A percentile compares a stretch with the other conserved stretches of the same genome.
phyloP scores from a whole-genome alignment of 768 basidiomycete genomes.

The Boletus subparvulus region DNA sequence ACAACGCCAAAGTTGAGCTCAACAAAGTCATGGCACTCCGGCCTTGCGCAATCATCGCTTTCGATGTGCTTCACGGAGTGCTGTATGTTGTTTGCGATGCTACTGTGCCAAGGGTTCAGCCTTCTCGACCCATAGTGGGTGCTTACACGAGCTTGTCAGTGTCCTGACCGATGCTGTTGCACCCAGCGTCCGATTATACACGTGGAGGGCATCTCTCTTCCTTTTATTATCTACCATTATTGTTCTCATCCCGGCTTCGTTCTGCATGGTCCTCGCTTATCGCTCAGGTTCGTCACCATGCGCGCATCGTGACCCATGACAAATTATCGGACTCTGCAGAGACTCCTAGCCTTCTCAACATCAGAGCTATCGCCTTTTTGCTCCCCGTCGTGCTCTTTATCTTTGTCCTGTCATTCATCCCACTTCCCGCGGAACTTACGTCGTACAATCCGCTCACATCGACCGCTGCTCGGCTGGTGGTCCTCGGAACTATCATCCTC shows the following conservation, averaged over 20 bases:
- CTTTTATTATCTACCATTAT: slow-evolving; percentile 61
- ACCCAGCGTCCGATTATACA: slow-evolving; percentile 56
- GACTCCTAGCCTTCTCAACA: slow-evolving; percentile 24
- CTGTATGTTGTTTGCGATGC: slow-evolving; percentile 65
- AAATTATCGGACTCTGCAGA: slow-evolving; percentile 14
- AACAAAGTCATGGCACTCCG: slow-evolving; percentile 47
- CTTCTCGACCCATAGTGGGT: slow-evolving; percentile 57
- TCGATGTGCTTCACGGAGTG: slow-evolving; percentile 74
- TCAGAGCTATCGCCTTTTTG: slow-evolving; percentile 28
- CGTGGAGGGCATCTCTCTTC: slow-evolving; percentile 68
- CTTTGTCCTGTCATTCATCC: slow-evolving; percentile 62
- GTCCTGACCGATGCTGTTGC: neutral
- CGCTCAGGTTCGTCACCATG: slow-evolving; percentile 29
- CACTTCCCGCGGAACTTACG: slow-evolving; percentile 55
- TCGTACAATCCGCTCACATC: slow-evolving; percentile 45
- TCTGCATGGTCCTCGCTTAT: slow-evolving; percentile 57
- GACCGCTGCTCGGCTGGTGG: slow-evolving; percentile 61
- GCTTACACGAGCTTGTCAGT: neutral
- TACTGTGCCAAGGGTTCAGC: slow-evolving; percentile 68
- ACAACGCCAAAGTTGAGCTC: slow-evolving; percentile 19
- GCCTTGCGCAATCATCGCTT: slow-evolving; percentile 58
- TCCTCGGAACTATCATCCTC: slow-evolving; percentile 77
- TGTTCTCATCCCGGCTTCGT: slow-evolving; percentile 62
- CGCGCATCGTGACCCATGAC: neutral
- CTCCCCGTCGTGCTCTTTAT: slow-evolving; percentile 56